These are phyloP conservation scores for Neonectria punicea DNA, from an alignment of 2,329 filamentous ascomycete genomes.

Conservation along the genomic window DNA sequence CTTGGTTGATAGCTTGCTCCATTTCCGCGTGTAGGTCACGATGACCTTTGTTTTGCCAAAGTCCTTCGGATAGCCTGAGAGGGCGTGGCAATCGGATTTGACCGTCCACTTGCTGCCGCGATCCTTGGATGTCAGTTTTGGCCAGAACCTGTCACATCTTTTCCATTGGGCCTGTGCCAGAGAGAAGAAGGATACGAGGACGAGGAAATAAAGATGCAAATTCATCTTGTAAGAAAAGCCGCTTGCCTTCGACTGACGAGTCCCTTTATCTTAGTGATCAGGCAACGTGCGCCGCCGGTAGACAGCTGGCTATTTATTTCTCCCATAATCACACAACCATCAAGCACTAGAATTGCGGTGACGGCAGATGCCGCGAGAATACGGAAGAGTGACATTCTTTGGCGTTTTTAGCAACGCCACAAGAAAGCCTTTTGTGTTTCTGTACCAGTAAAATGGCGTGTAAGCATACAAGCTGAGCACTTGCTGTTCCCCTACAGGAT, in stretches of 20 bases:
- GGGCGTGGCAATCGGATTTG: conserved; percentile 13
- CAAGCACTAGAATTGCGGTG: neutral
- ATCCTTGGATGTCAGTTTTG: neutral
- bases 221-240: conserved; percentile 13
- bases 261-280: neutral
- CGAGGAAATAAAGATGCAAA: conserved; percentile 2
- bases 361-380: neutral
- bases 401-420: neutral
- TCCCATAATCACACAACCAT: neutral
- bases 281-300: neutral
- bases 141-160: conserved; percentile 21
- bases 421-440: neutral
- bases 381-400: conserved; percentile 16
- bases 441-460: neutral
- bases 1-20: conserved; percentile 4
- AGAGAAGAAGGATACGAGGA: neutral
- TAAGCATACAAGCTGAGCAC: neutral
- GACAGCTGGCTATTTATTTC: neutral
- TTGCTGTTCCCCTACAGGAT: neutral
- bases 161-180: conserved; percentile 11
- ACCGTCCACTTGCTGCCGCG: conserved; percentile 8
- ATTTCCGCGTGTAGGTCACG: conserved; percentile 23
- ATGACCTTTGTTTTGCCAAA: conserved; percentile 19
- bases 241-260: neutral
- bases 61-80: conserved; percentile 20